Conservation (phyloP, 1,139 yeast genomes). For the Debaryomyces subglobosus region DNA sequence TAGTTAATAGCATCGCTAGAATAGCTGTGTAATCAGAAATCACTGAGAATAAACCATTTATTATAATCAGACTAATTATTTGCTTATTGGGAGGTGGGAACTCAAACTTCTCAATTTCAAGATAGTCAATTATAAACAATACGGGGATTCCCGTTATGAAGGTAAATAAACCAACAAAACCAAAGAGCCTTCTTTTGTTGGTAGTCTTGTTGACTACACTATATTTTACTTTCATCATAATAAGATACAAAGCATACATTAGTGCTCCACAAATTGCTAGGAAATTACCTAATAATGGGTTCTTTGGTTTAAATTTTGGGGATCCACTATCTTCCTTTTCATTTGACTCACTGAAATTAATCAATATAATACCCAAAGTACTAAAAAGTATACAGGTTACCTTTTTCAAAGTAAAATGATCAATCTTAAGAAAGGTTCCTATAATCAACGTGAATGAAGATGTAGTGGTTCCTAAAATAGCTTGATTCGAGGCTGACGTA, state of each 20-base stretch:
- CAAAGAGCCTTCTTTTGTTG: conserved; percentile 52
- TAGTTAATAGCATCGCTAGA: conserved; percentile 54
- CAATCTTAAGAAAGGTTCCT: conserved; percentile 44
- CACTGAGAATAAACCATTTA: conserved; percentile 50
- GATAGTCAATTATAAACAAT: conserved; percentile 32
- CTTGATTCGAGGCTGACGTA: conserved; percentile 57
- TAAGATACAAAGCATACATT: conserved; percentile 49
- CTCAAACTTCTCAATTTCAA: conserved; percentile 43
- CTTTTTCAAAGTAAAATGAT: conserved; percentile 45
- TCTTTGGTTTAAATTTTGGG: conserved; percentile 36
- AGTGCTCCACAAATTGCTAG: conserved; percentile 52
- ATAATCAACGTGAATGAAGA: conserved; percentile 53
- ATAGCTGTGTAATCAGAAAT: conserved; percentile 54
- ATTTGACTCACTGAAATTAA: not conserved
- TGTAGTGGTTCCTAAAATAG: conserved; percentile 54
- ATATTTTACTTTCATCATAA: conserved; percentile 45
- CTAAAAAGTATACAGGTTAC: not conserved
- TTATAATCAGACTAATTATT: conserved; percentile 35
- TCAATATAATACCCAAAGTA: not conserved
- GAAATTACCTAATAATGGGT: conserved; percentile 48
- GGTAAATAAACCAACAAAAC: conserved; percentile 48
- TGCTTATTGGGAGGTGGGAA: conserved; percentile 38
- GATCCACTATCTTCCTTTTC: conserved; percentile 17
- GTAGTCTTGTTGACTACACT: conserved; percentile 48
- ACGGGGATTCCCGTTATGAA: conserved; percentile 42